Conservation (phyloP, 73 alveolate species). For the Blepharisma japonicum region DNA sequence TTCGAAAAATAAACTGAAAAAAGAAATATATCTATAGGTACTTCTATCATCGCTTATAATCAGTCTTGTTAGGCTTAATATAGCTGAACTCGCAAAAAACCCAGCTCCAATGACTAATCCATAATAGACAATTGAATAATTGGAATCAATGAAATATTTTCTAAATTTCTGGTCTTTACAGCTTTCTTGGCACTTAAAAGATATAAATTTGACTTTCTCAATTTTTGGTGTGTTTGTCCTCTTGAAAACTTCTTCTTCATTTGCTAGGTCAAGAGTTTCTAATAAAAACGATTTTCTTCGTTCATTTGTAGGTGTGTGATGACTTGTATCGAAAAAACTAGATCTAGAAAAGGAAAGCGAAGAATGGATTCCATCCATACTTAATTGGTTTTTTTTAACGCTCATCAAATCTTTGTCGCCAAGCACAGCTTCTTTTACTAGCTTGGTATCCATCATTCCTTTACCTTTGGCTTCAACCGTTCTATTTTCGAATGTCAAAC, state of each 20-base stretch:
- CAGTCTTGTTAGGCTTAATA: not conserved
- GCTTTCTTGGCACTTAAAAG: slow-evolving; percentile 4
- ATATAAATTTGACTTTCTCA: slow-evolving; percentile 8
- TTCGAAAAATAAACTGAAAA: not conserved
- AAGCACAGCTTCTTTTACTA: not conserved
- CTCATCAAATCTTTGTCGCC: not conserved
- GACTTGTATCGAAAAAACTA: not conserved
- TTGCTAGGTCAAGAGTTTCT: not conserved
- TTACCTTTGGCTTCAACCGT: slow-evolving; percentile 38
- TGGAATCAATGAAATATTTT: not conserved
- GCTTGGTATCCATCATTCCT: slow-evolving; percentile 27
- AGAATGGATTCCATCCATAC: not conserved
- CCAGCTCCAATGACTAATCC: not conserved
- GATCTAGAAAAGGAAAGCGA: not conserved
- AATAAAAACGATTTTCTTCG: slow-evolving; percentile 11
- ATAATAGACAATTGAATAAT: not conserved
- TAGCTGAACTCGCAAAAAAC: not conserved
- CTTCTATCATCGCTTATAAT: not conserved
- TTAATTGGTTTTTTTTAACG: not conserved
- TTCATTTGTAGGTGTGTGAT: not conserved
- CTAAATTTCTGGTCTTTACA: not conserved
- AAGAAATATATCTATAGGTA: too few species aligned
- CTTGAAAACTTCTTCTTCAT: not conserved
- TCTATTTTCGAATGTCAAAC: not conserved
- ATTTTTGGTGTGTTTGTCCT: not conserved